Percentiles rank a stretch among this genome's conserved stretches.
These are phyloP conservation scores for Solanum arcanum DNA, from an alignment of 257 asterid genomes.

Conservation along the genomic window DNA sequence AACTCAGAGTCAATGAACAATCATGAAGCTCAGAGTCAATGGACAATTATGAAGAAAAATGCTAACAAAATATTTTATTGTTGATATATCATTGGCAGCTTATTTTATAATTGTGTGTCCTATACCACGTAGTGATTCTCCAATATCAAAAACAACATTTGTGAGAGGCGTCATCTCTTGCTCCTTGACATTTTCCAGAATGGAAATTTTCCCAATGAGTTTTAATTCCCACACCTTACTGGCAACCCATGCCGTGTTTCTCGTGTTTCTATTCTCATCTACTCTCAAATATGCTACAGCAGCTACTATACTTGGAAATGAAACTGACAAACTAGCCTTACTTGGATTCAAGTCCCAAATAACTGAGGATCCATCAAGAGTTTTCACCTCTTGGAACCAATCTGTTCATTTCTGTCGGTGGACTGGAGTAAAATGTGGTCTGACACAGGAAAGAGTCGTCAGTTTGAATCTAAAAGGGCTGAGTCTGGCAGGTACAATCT, in stretches of 20 bases:
- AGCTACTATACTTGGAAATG: conserved; percentile 6
- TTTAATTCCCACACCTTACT: neutral
- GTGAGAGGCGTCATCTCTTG: neutral
- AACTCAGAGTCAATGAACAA: neutral
- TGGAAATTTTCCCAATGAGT: neutral
- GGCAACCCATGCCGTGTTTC: neutral
- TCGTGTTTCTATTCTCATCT: neutral
- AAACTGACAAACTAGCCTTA: conserved; percentile 22
- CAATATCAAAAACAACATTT: neutral
- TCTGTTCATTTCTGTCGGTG: conserved; percentile 26
- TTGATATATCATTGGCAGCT: neutral
- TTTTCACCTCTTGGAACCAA: conserved; percentile 25
- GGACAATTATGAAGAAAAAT: neutral
- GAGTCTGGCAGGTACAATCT: conserved; percentile 14
- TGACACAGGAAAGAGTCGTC: conserved; percentile 10
- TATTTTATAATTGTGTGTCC: neutral
- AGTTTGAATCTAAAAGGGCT: conserved; percentile 20
- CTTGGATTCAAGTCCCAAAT: conserved; percentile 34
- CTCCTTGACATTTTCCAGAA: neutral
- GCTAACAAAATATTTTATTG: neutral
- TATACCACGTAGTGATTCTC: neutral
- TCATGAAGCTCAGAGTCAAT: neutral
- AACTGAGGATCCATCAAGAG: conserved; percentile 26
- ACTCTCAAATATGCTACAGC: conserved; percentile 14
- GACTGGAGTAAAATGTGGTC: conserved; percentile 30